Evolutionary conservation across 2,329 filamentous ascomycete species (phyloP).

Genomic region (Leptographium procerum): DNA sequence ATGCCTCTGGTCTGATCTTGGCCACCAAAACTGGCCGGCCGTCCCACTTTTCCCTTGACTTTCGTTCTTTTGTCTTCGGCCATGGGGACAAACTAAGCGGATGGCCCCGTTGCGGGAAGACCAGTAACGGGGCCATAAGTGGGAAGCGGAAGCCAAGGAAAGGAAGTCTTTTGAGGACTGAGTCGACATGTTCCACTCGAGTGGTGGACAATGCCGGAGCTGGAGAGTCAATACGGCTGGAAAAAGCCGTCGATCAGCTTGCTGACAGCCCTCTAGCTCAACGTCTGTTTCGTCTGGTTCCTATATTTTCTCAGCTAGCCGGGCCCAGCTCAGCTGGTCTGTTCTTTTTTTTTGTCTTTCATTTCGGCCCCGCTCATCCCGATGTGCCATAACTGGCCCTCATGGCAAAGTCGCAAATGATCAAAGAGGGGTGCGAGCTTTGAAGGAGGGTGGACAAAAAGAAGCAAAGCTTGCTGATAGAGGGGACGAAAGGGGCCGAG

Average conservation of each 20-base stretch:
- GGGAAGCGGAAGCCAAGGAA: neutral
- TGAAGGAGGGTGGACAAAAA: neutral
- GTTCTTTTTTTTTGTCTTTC: neutral
- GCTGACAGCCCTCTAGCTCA: neutral
- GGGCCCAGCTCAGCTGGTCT: too few species aligned
- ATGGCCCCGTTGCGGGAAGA: slow-evolving; percentile 9
- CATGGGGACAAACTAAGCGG: slow-evolving; percentile 2
- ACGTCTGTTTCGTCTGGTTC: neutral
- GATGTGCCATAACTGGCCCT: too few species aligned
- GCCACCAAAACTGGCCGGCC: slow-evolving; percentile 16
- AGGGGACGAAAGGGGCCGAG: neutral
- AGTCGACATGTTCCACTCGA: neutral
- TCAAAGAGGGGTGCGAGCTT: neutral
- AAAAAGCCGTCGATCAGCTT: too few species aligned
- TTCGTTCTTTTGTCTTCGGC: slow-evolving; percentile 1
- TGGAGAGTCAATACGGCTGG: neutral
- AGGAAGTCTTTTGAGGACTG: neutral
- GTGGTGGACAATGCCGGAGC: neutral
- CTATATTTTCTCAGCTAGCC: too few species aligned
- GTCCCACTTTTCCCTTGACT: slow-evolving; percentile 15
- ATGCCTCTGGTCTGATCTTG: slow-evolving; percentile 5
- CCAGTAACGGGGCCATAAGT: neutral
- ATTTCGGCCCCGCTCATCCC: neutral
- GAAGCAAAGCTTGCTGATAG: neutral
- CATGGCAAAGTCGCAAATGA: neutral